A percentile compares a stretch with the other conserved stretches of the same genome.
Evolutionary conservation across 345 rosid species (phyloP).

Genomic region (Theobroma cacao): DNA sequence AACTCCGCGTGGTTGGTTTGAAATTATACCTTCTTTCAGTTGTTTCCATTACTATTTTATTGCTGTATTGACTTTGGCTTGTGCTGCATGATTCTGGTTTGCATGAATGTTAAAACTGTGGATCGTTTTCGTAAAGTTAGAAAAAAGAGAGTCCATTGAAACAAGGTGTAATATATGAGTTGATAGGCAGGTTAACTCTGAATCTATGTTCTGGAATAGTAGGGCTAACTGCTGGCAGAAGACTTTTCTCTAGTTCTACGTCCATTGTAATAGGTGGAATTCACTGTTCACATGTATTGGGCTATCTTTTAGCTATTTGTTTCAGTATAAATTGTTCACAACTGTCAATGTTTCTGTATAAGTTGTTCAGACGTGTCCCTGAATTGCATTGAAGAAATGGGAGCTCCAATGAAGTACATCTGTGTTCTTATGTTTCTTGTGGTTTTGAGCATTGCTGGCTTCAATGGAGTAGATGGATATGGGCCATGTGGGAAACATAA

Average conservation of each 20-base stretch:
- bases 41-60: not conserved
- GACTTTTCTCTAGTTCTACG: constrained; percentile 43
- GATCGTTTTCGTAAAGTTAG: not conserved
- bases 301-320: not conserved
- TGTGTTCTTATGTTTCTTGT: constrained; percentile 38
- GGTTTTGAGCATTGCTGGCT: constrained; percentile 32
- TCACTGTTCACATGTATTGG: constrained; percentile 14
- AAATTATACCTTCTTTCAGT: not conserved
- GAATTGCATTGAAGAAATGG: constrained; percentile 32
- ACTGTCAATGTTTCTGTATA: not conserved
- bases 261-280: constrained; percentile 45
- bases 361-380: constrained; percentile 10
- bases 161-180: not conserved
- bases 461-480: constrained; percentile 50
- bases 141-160: not conserved
- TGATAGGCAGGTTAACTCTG: constrained; percentile 14
- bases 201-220: constrained; percentile 23
- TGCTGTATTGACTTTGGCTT: not conserved
- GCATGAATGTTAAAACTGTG: not conserved
- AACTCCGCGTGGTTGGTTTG: not conserved
- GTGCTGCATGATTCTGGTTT: not conserved
- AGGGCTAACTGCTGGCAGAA: constrained; percentile 34
- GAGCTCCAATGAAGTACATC: constrained; percentile 26
- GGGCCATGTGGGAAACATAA: constrained; percentile 40
- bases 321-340: not conserved